Base-by-base conservation (phyloP, 768 basidiomycete species). In the Royoungia palumana region DNA sequence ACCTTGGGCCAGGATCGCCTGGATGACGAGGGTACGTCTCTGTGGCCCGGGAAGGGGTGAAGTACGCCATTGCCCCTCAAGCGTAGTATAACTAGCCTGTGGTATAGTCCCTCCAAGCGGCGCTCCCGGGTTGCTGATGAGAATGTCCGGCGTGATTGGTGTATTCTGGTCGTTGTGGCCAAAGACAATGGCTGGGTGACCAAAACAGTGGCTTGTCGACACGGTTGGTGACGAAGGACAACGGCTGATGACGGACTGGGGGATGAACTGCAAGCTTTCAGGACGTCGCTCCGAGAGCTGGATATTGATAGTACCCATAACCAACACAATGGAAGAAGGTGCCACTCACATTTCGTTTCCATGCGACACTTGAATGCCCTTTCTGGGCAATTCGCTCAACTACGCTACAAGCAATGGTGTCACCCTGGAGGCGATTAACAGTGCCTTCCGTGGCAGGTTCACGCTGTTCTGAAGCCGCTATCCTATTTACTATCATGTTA, bases 171-270 rank as follows among this genome's bases (percentile, higher is more conserved):
- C 14, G 25, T 27, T 39, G 13, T 39, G 34, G 16, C 47, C 39
- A 19, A 46, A 30, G 35, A 8, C 21, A 16, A 49, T 21, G 17
- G 45, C 8, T 16, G 17, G 44, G 19, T 36, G 30, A 12, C 32
- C 51, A 46, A 37, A 30, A n/a, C 38, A 46, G 30, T 41, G 47
- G n/a, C 17, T 32, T 4, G 42, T 9, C 0, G 50, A 47, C 32
- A 24, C 30, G 19, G 19, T 44, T 12, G 50, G 20, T 0, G 35
- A 47, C 2, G 57, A 53, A 3, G 63, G 63, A 46, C 57, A 47
- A 34, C 60, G 63, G 28, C 55, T 51, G 19, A 63, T 41, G 28
- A 65, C 63, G 2, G 62, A 65, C 20, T 60, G 63, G 20, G 62
- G 62, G 42, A 63, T 40, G 40, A 65, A 63, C 8, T 47, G 46